phyloP scores from a whole-genome alignment of 2,329 filamentous ascomycete genomes.

The Calonectria pseudoreteaudii region DNA sequence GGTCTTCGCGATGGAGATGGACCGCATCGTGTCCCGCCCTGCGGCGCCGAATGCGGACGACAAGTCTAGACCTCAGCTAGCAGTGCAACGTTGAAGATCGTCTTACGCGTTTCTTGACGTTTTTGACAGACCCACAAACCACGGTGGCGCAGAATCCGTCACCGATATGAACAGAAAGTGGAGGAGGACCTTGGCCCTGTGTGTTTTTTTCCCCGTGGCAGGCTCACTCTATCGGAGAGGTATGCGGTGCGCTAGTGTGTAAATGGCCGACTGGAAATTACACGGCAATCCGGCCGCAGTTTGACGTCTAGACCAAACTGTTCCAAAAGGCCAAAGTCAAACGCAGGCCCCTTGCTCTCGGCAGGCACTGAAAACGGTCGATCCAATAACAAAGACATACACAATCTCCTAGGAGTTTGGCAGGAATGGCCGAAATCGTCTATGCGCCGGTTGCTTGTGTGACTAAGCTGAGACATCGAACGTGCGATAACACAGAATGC shows the following conservation, averaged over 20 bases:
- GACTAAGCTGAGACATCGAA: constrained; percentile 11
- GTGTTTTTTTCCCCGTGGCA: neutral
- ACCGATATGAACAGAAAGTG: neutral
- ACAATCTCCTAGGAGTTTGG: neutral
- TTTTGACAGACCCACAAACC: neutral
- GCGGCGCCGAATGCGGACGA: neutral
- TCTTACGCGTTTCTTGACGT: neutral
- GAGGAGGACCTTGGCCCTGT: neutral
- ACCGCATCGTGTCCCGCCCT: neutral
- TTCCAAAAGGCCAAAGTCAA: neutral
- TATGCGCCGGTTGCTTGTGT: neutral
- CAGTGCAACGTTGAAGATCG: neutral
- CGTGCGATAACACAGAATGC: neutral
- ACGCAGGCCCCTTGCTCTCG: neutral
- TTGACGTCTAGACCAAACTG: neutral
- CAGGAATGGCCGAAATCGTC: constrained; percentile 1
- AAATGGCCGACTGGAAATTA: neutral
- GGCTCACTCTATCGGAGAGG: neutral
- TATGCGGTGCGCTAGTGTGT: neutral
- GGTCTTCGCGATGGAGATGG: neutral
- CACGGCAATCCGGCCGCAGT: neutral
- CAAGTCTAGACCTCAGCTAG: neutral
- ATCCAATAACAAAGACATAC: neutral
- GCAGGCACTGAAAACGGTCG: neutral
- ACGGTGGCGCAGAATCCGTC: neutral